Evolutionary conservation across 225 moss, liverwort and hornwort genomes (phyloP).

Genomic region (Physcomitrium patens): DNA sequence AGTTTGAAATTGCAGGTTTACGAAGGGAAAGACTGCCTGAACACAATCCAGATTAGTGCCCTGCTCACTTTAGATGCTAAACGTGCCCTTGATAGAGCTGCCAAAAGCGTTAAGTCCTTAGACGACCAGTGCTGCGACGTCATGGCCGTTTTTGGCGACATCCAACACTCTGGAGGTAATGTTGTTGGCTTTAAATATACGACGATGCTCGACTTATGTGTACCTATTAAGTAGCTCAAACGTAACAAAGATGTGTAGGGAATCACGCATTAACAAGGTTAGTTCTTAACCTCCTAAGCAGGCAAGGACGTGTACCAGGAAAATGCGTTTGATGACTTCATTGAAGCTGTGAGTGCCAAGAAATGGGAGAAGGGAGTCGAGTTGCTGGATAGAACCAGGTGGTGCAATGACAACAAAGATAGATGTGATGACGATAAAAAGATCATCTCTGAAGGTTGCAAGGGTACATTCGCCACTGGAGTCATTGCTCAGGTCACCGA

Average conservation of each 20-base stretch:
- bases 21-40: constrained; percentile 63
- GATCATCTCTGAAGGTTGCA: constrained; percentile 34
- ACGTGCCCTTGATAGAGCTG: constrained; percentile 70
- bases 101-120: constrained; percentile 54
- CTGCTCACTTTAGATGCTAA: constrained; percentile 67
- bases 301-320: constrained; percentile 31
- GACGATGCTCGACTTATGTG: too few relatives aligned
- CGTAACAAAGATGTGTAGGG: too few relatives aligned
- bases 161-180: constrained; percentile 63
- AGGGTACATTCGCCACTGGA: not conserved
- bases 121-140: constrained; percentile 80
- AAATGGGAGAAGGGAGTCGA: constrained; percentile 38
- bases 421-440: constrained; percentile 23
- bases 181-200: too few relatives aligned
- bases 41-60: constrained; percentile 65
- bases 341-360: constrained; percentile 50
- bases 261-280: too few relatives aligned
- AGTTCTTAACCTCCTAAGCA: not conserved
- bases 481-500: constrained; percentile 11
- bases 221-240: too few relatives aligned
- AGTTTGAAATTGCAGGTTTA: constrained; percentile 46
- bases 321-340: constrained; percentile 34
- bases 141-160: constrained; percentile 88
- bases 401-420: constrained; percentile 29
- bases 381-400: constrained; percentile 23